Evolutionary conservation across 1,284 basidiomycete genomes (phyloP), one percentile per base, ranked within the genome.

Genomic region (Pyrrhoderma lamaoense): DNA sequence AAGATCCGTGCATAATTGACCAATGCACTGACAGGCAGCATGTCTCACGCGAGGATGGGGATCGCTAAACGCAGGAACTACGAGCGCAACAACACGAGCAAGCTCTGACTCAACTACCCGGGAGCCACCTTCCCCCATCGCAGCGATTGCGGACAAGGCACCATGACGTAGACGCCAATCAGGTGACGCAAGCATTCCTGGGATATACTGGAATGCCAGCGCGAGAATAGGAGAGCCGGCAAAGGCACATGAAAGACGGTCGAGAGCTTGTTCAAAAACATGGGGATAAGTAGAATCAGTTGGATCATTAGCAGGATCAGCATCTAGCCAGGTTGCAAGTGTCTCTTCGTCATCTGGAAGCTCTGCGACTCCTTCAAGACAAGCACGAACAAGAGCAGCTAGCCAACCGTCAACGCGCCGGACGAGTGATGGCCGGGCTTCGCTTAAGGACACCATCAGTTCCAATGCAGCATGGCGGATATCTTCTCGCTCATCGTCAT

Each of bases 1-100:
- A 45, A 90, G 72, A 67, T 91, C 88, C 4, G 85, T 88, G 61
- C 88, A 91, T 4, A 93, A 68, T 60, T 91, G 87, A 0, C 89
- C 87, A 47, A 93, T 73, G 73, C 89, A 91, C 67, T 92, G 89
- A 65, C 89, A 88, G 38, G 91, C 88, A 1, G 87, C 89, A 62
- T 83, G 86, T 23, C 89, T 75, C 1, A 93, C 89, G 2, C 90
- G 74, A 0, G 89, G 88, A 68, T 93, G 83, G 0, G 79, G 63
- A 63, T 93, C 90, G 42, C 69, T 69, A 60, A 90, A 89, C 70
- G 83, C 78, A 0, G 87, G 85, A 0, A 76, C 76, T 19, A 93
- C 82, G 11, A 92, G 72, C 21, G 84, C 88, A 46, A 90, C 77
- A 42, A 90, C 78, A 60, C 84, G 85, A 3, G 78, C 81, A 2